Evolutionary conservation across 2,329 filamentous ascomycete species (phyloP).

Genomic region (Ophiosphaerella narmari): DNA sequence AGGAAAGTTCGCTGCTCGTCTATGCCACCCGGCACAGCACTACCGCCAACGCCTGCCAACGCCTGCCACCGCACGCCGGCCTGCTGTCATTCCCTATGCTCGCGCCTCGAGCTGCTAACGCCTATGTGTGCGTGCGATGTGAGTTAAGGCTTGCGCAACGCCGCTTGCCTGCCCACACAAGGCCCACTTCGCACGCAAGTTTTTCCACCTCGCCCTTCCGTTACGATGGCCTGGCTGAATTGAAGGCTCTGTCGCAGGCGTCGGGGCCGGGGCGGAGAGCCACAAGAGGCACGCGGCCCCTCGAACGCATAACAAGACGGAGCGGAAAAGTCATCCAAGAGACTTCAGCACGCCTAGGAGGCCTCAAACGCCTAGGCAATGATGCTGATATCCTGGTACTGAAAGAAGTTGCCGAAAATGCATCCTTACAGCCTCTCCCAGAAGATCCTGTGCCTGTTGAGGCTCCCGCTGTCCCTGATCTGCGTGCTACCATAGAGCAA

Average conservation of each 20-base stretch:
- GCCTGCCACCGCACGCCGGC: not conserved
- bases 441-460: conserved; percentile 7
- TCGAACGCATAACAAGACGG: conserved; percentile 25
- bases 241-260: conserved; percentile 3
- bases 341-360: conserved; percentile 32
- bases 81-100: conserved; percentile 38
- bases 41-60: conserved; percentile 5
- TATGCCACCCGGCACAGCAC: conserved; percentile 4
- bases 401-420: conserved; percentile 25
- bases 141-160: conserved; percentile 37
- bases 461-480: conserved; percentile 23
- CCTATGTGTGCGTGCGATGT: conserved; percentile 48
- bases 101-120: conserved; percentile 40
- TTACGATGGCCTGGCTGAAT: conserved; percentile 25
- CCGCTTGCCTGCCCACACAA: conserved; percentile 16
- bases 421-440: not conserved
- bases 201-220: conserved; percentile 37
- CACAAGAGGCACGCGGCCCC: conserved; percentile 14
- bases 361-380: conserved; percentile 38
- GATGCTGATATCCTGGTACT: conserved; percentile 44
- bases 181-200: conserved; percentile 20
- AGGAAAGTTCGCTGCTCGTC: conserved; percentile 27
- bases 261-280: conserved; percentile 6
- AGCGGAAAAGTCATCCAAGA: conserved; percentile 34
- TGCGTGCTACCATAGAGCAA: conserved; percentile 33